phyloP scores from a whole-genome alignment of 176 grass and related monocot species.

The Raddia distichophylla region DNA sequence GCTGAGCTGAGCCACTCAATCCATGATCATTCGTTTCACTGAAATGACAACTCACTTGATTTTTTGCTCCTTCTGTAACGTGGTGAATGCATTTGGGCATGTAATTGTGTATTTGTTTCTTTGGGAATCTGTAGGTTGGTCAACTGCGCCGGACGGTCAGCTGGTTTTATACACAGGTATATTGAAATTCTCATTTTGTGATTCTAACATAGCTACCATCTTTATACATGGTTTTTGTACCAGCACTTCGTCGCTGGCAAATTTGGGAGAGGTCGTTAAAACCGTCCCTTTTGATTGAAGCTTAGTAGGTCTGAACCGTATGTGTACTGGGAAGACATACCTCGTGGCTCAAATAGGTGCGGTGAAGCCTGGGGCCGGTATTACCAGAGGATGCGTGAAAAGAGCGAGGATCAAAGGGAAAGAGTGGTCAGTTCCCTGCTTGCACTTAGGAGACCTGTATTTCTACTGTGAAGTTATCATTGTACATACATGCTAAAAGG shows the following conservation, averaged over 20 bases:
- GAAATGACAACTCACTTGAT: background rate
- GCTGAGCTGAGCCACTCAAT: background rate
- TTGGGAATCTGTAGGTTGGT: conserved; percentile 45
- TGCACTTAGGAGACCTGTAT: background rate
- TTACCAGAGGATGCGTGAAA: conserved; percentile 50
- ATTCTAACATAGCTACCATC: background rate
- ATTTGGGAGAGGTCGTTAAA: background rate
- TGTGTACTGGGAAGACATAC: conserved; percentile 48
- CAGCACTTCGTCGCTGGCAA: background rate
- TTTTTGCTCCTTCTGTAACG: background rate
- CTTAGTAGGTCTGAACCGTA: conserved; percentile 58
- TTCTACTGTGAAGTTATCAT: background rate
- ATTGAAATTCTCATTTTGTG: conserved; percentile 6
- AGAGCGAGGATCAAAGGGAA: conserved; percentile 57
- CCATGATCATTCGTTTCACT: background rate
- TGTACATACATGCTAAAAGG: background rate
- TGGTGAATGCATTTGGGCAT: background rate
- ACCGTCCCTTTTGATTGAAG: conserved; percentile 40
- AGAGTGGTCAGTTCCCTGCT: conserved; percentile 68
- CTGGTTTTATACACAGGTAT: conserved; percentile 75
- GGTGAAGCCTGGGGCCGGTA: conserved; percentile 59
- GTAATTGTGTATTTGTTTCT: background rate
- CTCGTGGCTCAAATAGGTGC: conserved; percentile 10
- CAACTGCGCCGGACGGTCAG: conserved; percentile 55
- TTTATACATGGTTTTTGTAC: background rate